These are phyloP conservation scores for Triticum urartu DNA, from an alignment of 176 grass and related monocot species.

Conservation along the genomic window DNA sequence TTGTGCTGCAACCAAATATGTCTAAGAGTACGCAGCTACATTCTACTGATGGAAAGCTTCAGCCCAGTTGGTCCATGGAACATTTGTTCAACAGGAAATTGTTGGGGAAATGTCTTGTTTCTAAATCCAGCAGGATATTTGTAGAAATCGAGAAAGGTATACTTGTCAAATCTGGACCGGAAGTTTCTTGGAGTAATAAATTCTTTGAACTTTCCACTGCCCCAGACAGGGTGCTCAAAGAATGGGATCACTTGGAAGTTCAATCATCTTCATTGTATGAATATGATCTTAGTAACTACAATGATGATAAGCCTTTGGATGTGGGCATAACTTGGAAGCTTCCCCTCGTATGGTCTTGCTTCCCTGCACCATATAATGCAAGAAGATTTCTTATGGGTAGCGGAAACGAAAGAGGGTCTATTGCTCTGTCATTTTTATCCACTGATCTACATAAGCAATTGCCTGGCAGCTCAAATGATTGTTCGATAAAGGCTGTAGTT, in stretches of 20 bases:
- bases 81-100: constrained; percentile 81
- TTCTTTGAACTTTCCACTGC: constrained; percentile 55
- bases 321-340: constrained; percentile 77
- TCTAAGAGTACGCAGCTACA: constrained; percentile 8
- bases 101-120: constrained; percentile 64
- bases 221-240: constrained; percentile 65
- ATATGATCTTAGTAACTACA: constrained; percentile 69
- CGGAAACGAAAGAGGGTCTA: constrained; percentile 93
- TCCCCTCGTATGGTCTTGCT: constrained; percentile 59
- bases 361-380: constrained; percentile 66
- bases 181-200: constrained; percentile 47
- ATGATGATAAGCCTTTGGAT: constrained; percentile 66
- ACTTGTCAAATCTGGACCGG: constrained; percentile 35
- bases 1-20: constrained; percentile 62
- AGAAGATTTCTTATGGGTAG: constrained; percentile 97
- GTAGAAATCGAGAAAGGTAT: constrained; percentile 68
- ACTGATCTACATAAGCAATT: constrained; percentile 51
- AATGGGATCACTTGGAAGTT: constrained; percentile 31
- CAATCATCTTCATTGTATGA: constrained; percentile 59
- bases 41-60: constrained; percentile 43
- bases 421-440: constrained; percentile 81
- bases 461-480: constrained; percentile 47
- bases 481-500: constrained; percentile 61
- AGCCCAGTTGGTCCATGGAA: constrained; percentile 78
- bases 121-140: constrained; percentile 75